These are phyloP conservation scores for Psilocybe mexicana DNA, from an alignment of 1,284 basidiomycete species.

Conservation along the genomic window DNA sequence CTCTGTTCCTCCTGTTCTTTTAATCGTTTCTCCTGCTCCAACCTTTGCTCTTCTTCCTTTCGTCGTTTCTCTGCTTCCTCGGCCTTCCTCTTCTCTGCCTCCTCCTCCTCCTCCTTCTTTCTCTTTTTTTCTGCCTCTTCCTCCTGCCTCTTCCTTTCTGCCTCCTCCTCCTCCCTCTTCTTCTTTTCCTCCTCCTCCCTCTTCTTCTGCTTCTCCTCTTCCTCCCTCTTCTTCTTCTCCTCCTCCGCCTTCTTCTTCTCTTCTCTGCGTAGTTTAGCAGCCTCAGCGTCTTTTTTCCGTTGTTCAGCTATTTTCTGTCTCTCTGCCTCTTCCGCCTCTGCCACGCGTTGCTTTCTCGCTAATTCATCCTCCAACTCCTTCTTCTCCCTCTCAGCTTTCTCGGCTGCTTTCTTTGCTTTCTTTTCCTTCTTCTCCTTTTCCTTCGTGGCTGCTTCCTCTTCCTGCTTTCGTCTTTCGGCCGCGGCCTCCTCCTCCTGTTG, in stretches of 20 bases:
- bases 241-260: slow-evolving; percentile 1
- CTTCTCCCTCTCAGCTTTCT: not conserved
- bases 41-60: slow-evolving; percentile 3
- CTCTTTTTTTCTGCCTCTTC: slow-evolving; percentile 1
- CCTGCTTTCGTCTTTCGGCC: slow-evolving; percentile 5
- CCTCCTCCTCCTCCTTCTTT: not conserved
- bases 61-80: slow-evolving; percentile 8
- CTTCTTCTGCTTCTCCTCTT: not conserved
- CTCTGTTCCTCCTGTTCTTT: not conserved
- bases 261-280: slow-evolving; percentile 6
- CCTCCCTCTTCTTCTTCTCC: not conserved
- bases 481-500: slow-evolving; percentile 6
- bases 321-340: slow-evolving; percentile 5
- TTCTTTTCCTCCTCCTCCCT: not conserved
- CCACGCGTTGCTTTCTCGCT: not conserved
- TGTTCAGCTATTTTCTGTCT: not conserved
- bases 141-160: not conserved
- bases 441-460: slow-evolving; percentile 1
- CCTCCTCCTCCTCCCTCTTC: not conserved
- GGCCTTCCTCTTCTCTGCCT: slow-evolving; percentile 2
- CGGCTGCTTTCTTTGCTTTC: not conserved
- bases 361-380: not conserved
- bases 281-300: slow-evolving; percentile 7
- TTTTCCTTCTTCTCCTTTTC: not conserved
- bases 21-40: slow-evolving; percentile 3